A percentile compares a stretch with the other conserved stretches of the same genome.
phyloP scores from a whole-genome alignment of 805 yeast genomes.

The Metschnikowia proteae region DNA sequence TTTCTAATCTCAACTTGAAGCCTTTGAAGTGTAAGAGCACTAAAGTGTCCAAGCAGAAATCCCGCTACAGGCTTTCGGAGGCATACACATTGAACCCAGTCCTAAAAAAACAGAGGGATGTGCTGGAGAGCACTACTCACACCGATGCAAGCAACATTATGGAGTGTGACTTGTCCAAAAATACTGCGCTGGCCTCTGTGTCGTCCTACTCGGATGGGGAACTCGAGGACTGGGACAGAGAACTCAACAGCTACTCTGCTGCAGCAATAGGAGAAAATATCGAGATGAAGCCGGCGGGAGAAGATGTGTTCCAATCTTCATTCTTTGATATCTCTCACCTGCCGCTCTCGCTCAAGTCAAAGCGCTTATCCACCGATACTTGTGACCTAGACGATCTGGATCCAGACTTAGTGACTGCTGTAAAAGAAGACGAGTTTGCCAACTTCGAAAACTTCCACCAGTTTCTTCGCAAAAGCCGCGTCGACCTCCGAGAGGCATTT shows the following conservation, averaged over 20 bases:
- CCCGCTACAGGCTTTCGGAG: conserved; percentile 37
- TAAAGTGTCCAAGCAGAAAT: conserved; percentile 37
- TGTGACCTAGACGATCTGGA: conserved; percentile 8
- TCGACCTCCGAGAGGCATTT: conserved; percentile 28
- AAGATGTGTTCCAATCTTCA: background rate
- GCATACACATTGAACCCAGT: conserved; percentile 38
- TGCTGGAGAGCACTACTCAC: conserved; percentile 14
- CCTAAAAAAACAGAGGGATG: conserved; percentile 15
- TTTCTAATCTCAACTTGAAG: conserved; percentile 35
- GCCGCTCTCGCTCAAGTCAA: conserved; percentile 10
- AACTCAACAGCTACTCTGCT: background rate
- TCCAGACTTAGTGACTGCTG: background rate
- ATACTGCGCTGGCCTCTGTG: background rate
- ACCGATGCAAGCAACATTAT: conserved; percentile 15
- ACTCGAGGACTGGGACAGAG: background rate
- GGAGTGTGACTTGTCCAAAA: conserved; percentile 5
- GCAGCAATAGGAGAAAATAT: background rate
- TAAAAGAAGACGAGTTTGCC: conserved; percentile 2
- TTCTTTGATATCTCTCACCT: background rate
- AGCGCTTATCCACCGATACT: background rate
- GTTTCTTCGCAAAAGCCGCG: conserved; percentile 32
- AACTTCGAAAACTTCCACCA: conserved; percentile 24
- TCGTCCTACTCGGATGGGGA: conserved; percentile 1
- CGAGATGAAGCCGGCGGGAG: background rate
- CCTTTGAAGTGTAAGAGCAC: conserved; percentile 35